A percentile compares a stretch with the other conserved stretches of the same genome.
These are phyloP conservation scores for Amaranthus palmeri DNA, from an alignment of 148 eudicot genomes.

Conservation along the genomic window DNA sequence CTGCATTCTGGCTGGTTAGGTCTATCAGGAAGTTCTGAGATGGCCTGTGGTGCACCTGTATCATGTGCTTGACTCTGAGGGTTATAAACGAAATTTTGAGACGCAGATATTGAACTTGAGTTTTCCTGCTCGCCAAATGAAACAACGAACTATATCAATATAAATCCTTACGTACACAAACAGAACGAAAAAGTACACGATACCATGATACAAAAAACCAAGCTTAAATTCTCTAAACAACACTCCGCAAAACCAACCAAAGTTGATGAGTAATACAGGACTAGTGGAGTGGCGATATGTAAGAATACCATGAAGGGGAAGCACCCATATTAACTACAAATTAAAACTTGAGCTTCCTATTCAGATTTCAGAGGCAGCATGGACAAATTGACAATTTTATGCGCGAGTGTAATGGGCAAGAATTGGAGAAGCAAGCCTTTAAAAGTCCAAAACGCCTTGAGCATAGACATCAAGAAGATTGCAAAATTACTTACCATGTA, in stretches of 20 bases:
- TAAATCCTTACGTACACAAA: not conserved
- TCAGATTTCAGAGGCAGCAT: no score
- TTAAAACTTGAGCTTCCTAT: no score
- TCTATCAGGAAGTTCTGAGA: constrained; percentile 47
- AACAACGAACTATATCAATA: not conserved
- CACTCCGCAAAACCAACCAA: not conserved
- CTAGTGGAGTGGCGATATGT: no score
- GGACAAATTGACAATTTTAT: no score
- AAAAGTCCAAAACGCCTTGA: not conserved
- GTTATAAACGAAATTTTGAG: constrained; percentile 25
- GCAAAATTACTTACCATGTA: constrained; percentile 41
- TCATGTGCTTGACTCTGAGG: constrained; percentile 30
- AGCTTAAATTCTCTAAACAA: no score
- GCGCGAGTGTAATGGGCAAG: not conserved
- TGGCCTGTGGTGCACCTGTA: constrained; percentile 26
- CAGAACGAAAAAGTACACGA: not conserved
- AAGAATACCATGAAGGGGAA: not conserved
- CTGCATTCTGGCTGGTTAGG: constrained; percentile 74
- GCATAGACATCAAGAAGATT: constrained; percentile 1
- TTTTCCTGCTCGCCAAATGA: constrained; percentile 34
- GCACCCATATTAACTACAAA: not conserved
- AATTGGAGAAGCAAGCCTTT: not conserved
- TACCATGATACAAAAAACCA: not conserved
- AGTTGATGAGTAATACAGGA: not conserved
- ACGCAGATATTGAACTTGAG: constrained; percentile 11